These are phyloP conservation scores for Saposhnikovia divaricata DNA, from an alignment of 129 eudicot genomes.

Conservation along the genomic window DNA sequence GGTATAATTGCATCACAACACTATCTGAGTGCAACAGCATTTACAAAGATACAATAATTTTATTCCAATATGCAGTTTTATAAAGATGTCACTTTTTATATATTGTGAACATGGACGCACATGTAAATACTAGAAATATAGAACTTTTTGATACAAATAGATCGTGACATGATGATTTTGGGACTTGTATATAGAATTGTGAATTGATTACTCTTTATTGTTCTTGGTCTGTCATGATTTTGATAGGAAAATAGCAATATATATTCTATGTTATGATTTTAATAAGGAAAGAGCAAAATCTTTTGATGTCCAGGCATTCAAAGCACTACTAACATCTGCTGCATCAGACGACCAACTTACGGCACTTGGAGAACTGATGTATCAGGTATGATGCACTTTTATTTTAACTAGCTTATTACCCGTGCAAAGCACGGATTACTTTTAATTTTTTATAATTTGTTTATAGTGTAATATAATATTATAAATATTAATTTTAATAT, in stretches of 20 bases:
- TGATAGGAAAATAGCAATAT: background rate
- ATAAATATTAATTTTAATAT: too few relatives aligned
- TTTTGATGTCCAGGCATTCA: constrained; percentile 59
- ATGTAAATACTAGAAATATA: background rate
- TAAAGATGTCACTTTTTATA: background rate
- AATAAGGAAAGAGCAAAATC: background rate
- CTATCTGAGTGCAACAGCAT: too few relatives aligned
- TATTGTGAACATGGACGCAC: background rate
- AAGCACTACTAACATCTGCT: constrained; percentile 74
- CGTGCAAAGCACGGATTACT: too few relatives aligned
- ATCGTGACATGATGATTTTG: background rate
- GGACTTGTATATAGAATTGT: background rate
- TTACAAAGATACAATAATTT: too few relatives aligned
- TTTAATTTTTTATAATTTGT: too few relatives aligned
- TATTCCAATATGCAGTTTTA: background rate
- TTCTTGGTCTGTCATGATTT: background rate
- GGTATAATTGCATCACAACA: too few relatives aligned
- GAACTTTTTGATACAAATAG: background rate
- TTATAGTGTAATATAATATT: too few relatives aligned
- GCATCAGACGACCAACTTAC: constrained; percentile 75
- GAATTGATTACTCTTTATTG: background rate
- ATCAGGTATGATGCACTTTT: constrained; percentile 57
- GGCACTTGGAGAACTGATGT: constrained; percentile 80
- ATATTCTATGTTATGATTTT: background rate
- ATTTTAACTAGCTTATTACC: too few relatives aligned